Conservation (phyloP, 768 basidiomycete genomes). For the Lactarius psammicola region DNA sequence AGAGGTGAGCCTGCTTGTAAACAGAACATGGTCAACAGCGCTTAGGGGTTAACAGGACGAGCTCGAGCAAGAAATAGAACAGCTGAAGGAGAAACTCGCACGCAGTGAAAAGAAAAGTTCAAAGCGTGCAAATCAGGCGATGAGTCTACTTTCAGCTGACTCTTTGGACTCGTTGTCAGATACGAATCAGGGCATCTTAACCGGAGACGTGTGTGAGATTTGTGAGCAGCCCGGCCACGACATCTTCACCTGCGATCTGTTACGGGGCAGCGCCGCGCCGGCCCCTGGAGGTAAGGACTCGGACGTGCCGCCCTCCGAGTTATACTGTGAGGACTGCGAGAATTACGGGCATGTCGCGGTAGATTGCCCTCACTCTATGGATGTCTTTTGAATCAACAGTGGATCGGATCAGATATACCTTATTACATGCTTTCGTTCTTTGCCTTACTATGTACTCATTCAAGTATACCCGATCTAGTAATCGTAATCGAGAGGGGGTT, state of each 20-base stretch:
- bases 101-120: conserved; percentile 59
- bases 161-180: conserved; percentile 28
- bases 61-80: conserved; percentile 80
- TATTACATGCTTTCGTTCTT: conserved; percentile 13
- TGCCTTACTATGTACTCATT: conserved; percentile 4
- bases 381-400: conserved; percentile 56
- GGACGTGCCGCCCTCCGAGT: conserved; percentile 19
- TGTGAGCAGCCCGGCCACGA: conserved; percentile 86
- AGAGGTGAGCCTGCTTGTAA: conserved; percentile 49
- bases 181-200: conserved; percentile 14
- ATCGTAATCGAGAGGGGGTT: not conserved
- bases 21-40: too few relatives aligned
- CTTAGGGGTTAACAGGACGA: conserved; percentile 57
- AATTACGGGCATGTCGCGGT: conserved; percentile 69
- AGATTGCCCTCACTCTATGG: conserved; percentile 81
- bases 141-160: conserved; percentile 27
- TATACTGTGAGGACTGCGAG: conserved; percentile 86
- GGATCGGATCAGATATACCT: conserved; percentile 12
- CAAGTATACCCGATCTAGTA: conserved; percentile 15
- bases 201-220: conserved; percentile 71
- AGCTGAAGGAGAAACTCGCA: conserved; percentile 66
- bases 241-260: conserved; percentile 77
- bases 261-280: conserved; percentile 52
- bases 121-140: conserved; percentile 39
- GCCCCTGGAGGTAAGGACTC: conserved; percentile 31